Percentiles rank a stretch among this genome's conserved stretches.
These are phyloP conservation scores for Cryptococcus sp. DNA, from an alignment of 1,284 basidiomycete genomes.

Conservation along the genomic window DNA sequence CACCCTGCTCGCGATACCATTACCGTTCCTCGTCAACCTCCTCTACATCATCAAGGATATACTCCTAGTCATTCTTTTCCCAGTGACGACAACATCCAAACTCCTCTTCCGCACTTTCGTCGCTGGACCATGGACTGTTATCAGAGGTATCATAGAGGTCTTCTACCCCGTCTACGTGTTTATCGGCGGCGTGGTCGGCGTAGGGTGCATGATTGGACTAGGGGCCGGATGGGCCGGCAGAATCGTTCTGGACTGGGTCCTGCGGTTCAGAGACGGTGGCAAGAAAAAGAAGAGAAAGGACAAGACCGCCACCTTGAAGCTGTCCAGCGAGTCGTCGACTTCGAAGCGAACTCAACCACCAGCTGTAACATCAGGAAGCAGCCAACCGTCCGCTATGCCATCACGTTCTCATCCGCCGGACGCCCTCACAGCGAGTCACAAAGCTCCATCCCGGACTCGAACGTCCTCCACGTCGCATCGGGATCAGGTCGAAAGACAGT, in stretches of 20 bases:
- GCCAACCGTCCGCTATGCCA: no score
- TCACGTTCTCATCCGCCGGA: no score
- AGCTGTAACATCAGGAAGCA: background rate
- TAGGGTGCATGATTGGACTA: constrained; percentile 42
- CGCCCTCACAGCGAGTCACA: background rate
- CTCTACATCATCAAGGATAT: constrained; percentile 27
- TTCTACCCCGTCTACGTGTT: constrained; percentile 47
- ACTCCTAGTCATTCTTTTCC: constrained; percentile 33
- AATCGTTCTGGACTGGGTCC: constrained; percentile 22
- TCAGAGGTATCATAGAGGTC: constrained; percentile 24
- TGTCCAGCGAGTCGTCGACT: background rate
- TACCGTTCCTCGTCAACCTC: constrained; percentile 35
- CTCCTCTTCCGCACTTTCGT: constrained; percentile 38
- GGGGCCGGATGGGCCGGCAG: constrained; percentile 40
- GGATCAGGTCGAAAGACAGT: background rate
- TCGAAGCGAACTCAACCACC: background rate
- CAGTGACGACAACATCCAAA: constrained; percentile 32
- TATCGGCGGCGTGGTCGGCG: constrained; percentile 41
- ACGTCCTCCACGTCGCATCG: background rate
- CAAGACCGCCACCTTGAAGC: background rate
- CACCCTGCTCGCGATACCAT: constrained; percentile 38
- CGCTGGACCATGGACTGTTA: constrained; percentile 28
- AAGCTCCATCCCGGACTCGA: background rate
- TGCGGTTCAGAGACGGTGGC: constrained; percentile 11
- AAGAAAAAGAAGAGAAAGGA: background rate